Percentiles rank a stretch among this genome's conserved stretches.
phyloP scores from a whole-genome alignment of 306 rosid genomes.

The Castanea sativa region DNA sequence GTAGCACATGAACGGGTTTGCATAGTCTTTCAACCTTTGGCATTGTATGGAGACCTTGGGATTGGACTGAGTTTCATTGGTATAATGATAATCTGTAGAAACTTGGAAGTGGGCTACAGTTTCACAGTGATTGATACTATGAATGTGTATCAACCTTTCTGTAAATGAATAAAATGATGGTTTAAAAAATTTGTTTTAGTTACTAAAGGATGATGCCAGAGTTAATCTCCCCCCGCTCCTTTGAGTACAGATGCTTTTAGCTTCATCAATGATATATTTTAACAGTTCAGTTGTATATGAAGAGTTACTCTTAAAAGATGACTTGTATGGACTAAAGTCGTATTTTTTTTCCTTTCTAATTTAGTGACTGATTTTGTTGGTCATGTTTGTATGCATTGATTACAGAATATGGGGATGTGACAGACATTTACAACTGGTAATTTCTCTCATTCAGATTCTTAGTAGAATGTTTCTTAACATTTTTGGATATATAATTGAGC shows the following conservation, averaged over 20 bases:
- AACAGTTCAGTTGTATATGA: background rate
- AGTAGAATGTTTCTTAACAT: conserved; percentile 6
- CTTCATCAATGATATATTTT: background rate
- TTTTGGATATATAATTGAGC: conserved; percentile 8
- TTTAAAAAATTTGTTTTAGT: background rate
- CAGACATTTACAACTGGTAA: conserved; percentile 93
- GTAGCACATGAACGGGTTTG: background rate
- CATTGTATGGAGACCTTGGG: background rate
- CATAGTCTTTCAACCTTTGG: background rate
- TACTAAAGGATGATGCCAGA: background rate
- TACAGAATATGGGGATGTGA: conserved; percentile 93
- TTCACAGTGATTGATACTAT: background rate
- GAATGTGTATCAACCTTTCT: background rate
- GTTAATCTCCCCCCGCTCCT: no score
- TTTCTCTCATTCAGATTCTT: conserved; percentile 18
- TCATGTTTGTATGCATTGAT: conserved; percentile 10
- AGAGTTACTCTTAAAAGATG: background rate
- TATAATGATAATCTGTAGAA: background rate
- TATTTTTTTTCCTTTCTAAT: background rate
- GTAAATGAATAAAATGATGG: background rate
- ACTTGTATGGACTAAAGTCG: background rate
- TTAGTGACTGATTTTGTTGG: conserved; percentile 11
- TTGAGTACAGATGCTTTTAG: background rate
- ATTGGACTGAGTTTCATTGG: background rate
- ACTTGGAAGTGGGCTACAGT: background rate